These are phyloP conservation scores for Pythium vanterpoolii DNA, from an alignment of 352 stramenopile genomes.

Conservation along the genomic window DNA sequence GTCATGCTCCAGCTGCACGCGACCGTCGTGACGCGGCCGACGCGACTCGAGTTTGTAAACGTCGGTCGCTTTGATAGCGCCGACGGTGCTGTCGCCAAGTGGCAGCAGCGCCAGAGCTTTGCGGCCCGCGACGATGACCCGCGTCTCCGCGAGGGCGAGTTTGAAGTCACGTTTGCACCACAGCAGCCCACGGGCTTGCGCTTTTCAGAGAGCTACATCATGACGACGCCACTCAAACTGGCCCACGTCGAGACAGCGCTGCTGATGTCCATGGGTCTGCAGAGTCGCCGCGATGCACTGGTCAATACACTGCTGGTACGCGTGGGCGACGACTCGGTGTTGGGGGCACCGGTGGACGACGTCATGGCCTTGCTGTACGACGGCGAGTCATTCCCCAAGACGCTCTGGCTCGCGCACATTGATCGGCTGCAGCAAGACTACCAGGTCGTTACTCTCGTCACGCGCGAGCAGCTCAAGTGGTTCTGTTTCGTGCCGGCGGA, in stretches of 20 bases:
- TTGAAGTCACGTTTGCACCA: conserved; percentile 32
- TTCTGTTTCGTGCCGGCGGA: conserved; percentile 31
- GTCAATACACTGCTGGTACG: conserved; percentile 27
- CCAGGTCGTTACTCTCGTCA: conserved; percentile 25
- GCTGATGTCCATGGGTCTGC: background rate
- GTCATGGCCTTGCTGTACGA: conserved; percentile 31
- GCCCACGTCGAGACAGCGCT: conserved; percentile 24
- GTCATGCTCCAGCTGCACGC: conserved; percentile 29
- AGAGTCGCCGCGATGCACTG: background rate
- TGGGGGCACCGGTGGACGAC: conserved; percentile 29
- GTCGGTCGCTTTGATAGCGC: conserved; percentile 26
- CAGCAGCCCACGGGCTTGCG: conserved; percentile 34
- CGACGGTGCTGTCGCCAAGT: conserved; percentile 20
- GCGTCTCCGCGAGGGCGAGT: conserved; percentile 31
- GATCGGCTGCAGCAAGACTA: conserved; percentile 26
- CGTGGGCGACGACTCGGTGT: conserved; percentile 28
- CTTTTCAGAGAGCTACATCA: conserved; percentile 35
- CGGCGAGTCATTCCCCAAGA: conserved; percentile 28
- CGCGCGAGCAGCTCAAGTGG: conserved; percentile 27
- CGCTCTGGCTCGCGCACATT: conserved; percentile 28
- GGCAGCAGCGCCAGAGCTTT: conserved; percentile 19
- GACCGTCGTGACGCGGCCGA: conserved; percentile 18
- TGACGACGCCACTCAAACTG: conserved; percentile 31
- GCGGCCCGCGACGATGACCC: conserved; percentile 4
- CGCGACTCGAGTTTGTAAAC: conserved; percentile 29